These are phyloP conservation scores for Filobasidium uniguttulatum DNA, from an alignment of 1,284 basidiomycete species.

Conservation along the genomic window DNA sequence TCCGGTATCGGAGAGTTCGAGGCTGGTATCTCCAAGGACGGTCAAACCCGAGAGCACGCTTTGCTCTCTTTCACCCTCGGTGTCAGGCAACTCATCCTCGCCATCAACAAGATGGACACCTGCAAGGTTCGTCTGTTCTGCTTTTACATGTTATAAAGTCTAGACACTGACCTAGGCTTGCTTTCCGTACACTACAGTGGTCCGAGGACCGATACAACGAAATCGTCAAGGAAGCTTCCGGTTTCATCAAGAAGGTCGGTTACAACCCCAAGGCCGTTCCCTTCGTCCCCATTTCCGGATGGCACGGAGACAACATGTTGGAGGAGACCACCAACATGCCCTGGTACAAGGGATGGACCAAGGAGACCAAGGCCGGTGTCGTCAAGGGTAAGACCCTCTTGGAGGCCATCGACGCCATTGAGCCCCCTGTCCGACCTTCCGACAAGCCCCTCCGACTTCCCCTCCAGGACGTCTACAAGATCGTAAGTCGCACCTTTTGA, in stretches of 20 bases:
- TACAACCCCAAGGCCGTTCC: constrained; percentile 99
- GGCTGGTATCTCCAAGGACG: constrained; percentile 99
- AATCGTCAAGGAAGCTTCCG: constrained; percentile 98
- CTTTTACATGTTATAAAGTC: no score
- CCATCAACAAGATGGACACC: constrained; percentile 99
- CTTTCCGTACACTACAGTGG: constrained; percentile 49
- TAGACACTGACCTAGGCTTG: rapidly evolving
- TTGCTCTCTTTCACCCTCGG: constrained; percentile 99
- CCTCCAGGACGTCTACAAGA: constrained; percentile 99
- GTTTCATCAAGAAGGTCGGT: constrained; percentile 99
- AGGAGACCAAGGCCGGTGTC: constrained; percentile 84
- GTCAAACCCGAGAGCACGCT: constrained; percentile 99
- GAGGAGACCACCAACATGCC: constrained; percentile 95
- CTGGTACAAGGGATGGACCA: constrained; percentile 99
- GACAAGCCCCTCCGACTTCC: constrained; percentile 99
- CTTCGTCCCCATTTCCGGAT: constrained; percentile 99
- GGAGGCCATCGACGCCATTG: constrained; percentile 98
- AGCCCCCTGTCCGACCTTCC: constrained; percentile 88
- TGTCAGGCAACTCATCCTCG: constrained; percentile 99
- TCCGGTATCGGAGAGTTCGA: constrained; percentile 99
- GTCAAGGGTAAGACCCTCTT: constrained; percentile 98
- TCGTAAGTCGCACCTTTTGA: constrained; percentile 39
- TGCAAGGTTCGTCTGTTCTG: constrained; percentile 53
- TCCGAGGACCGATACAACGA: constrained; percentile 99
- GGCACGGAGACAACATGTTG: constrained; percentile 99